Evolutionary conservation across 2,329 filamentous ascomycete species (phyloP), one percentile per base, ranked within the genome.

Genomic region (Clarireedia homoeocarpa): DNA sequence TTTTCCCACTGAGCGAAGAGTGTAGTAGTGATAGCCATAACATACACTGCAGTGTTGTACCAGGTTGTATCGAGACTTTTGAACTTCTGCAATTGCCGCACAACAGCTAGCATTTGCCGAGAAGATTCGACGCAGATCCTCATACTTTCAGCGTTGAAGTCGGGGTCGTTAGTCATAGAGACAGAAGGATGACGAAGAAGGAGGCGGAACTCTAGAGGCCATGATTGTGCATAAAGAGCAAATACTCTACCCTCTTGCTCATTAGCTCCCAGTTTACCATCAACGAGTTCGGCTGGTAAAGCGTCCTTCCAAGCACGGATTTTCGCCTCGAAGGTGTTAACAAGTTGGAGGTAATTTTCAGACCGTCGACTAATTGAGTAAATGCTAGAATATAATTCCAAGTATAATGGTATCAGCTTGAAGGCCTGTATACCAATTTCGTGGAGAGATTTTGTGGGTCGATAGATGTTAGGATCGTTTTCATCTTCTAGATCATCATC

Each of bases 51-150:
- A 49, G 83, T 77, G 48, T 86, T 85, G 63, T 88, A 87, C 86
- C 88, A 91, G 1, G 87, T 89, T 1, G 86, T 88, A 65, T 92
- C 88, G 4, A 91, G 72, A 46, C 82, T 83, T 65, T 86, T 88
- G 56, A 84, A 74, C 62, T 77, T 77, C 57, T 81, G 79, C 48
- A 91, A 71, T 53, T 81, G 74, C 23, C 76, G 74, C 5, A 84
- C 80, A 26, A 79, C 76, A 23, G 75, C 73, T 2, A 91, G 73
- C 71, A 90, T 81, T 59, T 84, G 79, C 48, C 79, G 77, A 5
- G 85, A 80, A 9, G 82, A 81, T 49, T 84, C 79, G 36, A 89
- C 79, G 67, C 86, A 89, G 45, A 86, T 79, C 45, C 76, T 77
- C 53, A 83, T 79, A 61, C 86, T 82, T 45, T 85, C 81, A 2